Base-by-base conservation (phyloP, 345 rosid species). In the Laguncularia racemosa region DNA sequence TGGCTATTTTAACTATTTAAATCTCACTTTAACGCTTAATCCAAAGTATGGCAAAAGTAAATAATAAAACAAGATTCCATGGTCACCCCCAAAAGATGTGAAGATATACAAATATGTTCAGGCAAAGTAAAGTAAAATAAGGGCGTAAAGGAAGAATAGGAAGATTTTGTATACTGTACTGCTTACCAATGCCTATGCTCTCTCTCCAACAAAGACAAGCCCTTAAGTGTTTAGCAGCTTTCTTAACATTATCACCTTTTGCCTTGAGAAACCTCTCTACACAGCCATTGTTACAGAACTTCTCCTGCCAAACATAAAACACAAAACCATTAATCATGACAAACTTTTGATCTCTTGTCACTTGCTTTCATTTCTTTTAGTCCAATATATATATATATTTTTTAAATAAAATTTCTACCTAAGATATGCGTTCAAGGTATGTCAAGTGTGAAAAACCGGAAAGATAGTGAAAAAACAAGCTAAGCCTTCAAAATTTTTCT, bases 191-290 rank as follows among this genome's bases (percentile, higher is more conserved):
- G 66, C 83, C 85, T 17, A 87, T 59, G 56, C 65, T 74, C 54
- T 84, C 86, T 74, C 96, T 88, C 99, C 99, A 93, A 18, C 90
- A 78, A 72, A 93, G 95, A 65, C 92, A 89, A 17, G 96, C 76
- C 49, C 84, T 66, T 33, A 93, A 76, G 60, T 78, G 81, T 71
- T 87, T 93, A 4, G 90, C 80, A 51, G 97, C 83, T 76, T 85
- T 93, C 82, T 85, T 93, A 52, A 85, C 90, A 48, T 67, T 84
- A 13, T 82, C 92, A 48, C 95, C 87, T 78, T 84, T 90, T 4
- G 83, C 81, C 59, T 69, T 82, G 63, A 93, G 60, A 67, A 89
- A 93, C 65, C 97, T 71, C 68, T 84, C 92, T 1, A 87, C 82
- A 45, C 99, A 93, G 46, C 73, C 85, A 14, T 60, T 76, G 81